Base-by-base conservation (phyloP, 1,284 basidiomycete species). In the Ceratobasidium sp. region DNA sequence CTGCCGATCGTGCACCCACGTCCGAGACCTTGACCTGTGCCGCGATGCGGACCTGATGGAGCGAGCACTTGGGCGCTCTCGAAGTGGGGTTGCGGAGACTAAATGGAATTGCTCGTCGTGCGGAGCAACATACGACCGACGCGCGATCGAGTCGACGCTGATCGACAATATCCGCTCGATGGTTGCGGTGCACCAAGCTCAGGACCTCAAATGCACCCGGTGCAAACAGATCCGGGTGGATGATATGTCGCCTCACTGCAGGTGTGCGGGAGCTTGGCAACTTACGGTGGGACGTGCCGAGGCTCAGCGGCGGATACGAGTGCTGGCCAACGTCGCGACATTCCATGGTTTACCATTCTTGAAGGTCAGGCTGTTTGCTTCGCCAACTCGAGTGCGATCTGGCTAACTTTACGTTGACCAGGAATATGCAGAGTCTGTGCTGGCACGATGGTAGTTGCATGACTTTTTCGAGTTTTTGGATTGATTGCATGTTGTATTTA, bases 11-110 rank as follows among this genome's bases (percentile, higher is more conserved):
- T 99, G 97, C 82, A 96, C 96, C 80, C 84, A 86, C 25, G 86
- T 96, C 73, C 88, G 93, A 21, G 94, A 96, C 79, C 92, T 99
- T 76, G 96, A 99, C 79, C 91, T 98, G 76, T 97, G 95, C 79
- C 87, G 96, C n/a, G 96, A 98, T 80, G 85, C 89, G 6, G 93
- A 95, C 75, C 85, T 97, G 51, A 83, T 95, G 62, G 90, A 92
- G 0, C 71, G 75, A 23, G 73, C 51, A 54, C 77, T 76, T 6
- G 77, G 78, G 1, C 78, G 78, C 49, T 78, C 84, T 38, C 80
- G 82, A 46, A 82, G 84, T 25, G 60, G 60, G 9, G 11, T 48
- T 6, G 16, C 60, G 16, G 69, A 71, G 48, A 71, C 86, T 86
- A 78, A 75, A 77, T 92, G 92, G 91, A 78, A 81, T 18, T 92